Base-by-base conservation (phyloP, 176 grass and related monocot species). In the Poa annua region DNA sequence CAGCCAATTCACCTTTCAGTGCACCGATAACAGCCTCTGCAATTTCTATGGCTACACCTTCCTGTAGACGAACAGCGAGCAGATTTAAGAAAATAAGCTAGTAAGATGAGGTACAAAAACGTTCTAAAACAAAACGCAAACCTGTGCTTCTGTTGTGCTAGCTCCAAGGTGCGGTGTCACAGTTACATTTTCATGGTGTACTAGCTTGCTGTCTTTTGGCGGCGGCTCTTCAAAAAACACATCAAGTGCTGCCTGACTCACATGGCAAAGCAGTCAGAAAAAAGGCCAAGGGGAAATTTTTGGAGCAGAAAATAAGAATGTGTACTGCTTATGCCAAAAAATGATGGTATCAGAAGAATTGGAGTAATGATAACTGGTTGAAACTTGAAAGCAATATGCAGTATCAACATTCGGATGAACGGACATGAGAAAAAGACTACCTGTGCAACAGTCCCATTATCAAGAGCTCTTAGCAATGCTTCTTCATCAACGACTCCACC, bases 401-500 rank as follows among this genome's bases (percentile, higher is more conserved):
- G 4, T 44, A 10, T 32, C 4, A 76, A 29, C 57, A 26, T 80
- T 33, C 7, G 0, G 45, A 86, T 26, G 26, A 66, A 57, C 33
- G 12, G 57, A 6, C 34, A 56, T 11, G 32, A 11, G 0, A 2
- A 78, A 54, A 76, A 5, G 38, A 81, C 70, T 87, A 97, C 96
- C 93, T 66, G 8, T 19, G 63, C 33, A 66, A 66, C 29, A 66
- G 63, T 66, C 16, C 63, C 63, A 4, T 66, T 66, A 66, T 66
- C 63, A 5, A 66, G 33, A 10, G 63, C 63, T 66, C 78, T 75
- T 8, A 20, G 66, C 67, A 98, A 81, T 13, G 92, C 88, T 34
- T 93, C 90, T 84, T 98, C 95, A 88, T 94, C 92, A 68, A 98
- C 92, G 12, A 95, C 91, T 67, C 93, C 96, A 87, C 96, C 96